Evolutionary conservation across 352 stramenopile species (phyloP).

Genomic region (Peronospora belbahrii): DNA sequence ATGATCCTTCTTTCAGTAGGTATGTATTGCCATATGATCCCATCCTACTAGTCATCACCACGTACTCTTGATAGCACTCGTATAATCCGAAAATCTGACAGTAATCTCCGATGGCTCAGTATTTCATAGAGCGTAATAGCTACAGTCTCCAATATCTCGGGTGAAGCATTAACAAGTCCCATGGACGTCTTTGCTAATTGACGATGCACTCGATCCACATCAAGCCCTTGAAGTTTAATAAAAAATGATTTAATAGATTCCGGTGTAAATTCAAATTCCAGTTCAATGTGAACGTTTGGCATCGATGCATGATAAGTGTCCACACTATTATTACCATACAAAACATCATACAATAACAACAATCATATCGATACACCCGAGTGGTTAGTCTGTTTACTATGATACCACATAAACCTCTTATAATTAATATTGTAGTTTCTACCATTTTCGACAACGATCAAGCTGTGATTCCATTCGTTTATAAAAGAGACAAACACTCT

Average conservation of each 20-base stretch:
- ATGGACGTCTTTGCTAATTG: conserved; percentile 33
- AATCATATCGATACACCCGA: too few species aligned
- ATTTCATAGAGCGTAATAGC: conserved; percentile 71
- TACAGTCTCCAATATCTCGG: conserved; percentile 22
- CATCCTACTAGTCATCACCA: neutral
- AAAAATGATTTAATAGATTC: conserved; percentile 73
- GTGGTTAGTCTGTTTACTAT: too few species aligned
- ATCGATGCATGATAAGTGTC: conserved; percentile 78
- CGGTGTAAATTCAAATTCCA: conserved; percentile 72
- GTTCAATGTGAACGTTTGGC: conserved; percentile 57
- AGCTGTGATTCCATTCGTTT: conserved; percentile 65
- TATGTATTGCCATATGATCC: too few species aligned
- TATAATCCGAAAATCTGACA: conserved; percentile 77
- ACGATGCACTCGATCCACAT: conserved; percentile 56
- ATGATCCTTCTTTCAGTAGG: too few species aligned
- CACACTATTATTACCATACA: conserved; percentile 39
- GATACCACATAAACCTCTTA: too few species aligned
- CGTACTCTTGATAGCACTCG: conserved; percentile 65
- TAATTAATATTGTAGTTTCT: too few species aligned
- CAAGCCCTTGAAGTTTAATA: conserved; percentile 59
- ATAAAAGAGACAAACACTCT: conserved; percentile 71
- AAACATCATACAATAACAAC: neutral
- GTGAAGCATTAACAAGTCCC: conserved; percentile 13
- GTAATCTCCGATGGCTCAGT: conserved; percentile 61
- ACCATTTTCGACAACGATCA: conserved; percentile 60